phyloP scores from a whole-genome alignment of 2,329 filamentous ascomycete genomes.

The Sclerotinia subarctica region DNA sequence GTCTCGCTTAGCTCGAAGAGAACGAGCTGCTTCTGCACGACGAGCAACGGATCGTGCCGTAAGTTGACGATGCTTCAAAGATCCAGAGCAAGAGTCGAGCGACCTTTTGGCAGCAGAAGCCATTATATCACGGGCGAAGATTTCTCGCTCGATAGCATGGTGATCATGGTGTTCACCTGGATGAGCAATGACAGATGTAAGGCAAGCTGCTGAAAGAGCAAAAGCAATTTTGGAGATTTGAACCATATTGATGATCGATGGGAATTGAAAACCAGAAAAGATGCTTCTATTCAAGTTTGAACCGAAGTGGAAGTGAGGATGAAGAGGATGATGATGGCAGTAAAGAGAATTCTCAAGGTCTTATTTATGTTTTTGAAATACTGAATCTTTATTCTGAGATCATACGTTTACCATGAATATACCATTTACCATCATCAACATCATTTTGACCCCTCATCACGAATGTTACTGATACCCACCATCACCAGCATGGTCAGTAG shows the following conservation, averaged over 20 bases:
- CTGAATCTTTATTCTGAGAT: background rate
- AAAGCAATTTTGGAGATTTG: constrained; percentile 7
- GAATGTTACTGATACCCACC: background rate
- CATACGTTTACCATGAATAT: background rate
- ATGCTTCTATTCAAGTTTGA: background rate
- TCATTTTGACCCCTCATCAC: background rate
- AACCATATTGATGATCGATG: constrained; percentile 7
- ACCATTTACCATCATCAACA: background rate
- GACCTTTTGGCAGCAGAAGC: constrained; percentile 18
- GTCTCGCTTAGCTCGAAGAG: constrained; percentile 19
- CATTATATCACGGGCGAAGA: constrained; percentile 16
- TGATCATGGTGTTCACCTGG: constrained; percentile 18
- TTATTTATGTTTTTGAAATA: constrained; percentile 5
- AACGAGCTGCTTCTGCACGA: constrained; percentile 36
- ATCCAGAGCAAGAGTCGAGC: constrained; percentile 39
- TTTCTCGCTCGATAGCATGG: constrained; percentile 19
- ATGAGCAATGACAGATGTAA: constrained; percentile 14
- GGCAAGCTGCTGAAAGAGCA: constrained; percentile 3
- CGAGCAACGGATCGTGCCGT: constrained; percentile 38
- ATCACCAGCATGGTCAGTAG: background rate
- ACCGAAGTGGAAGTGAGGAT: background rate
- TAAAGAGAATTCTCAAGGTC: background rate
- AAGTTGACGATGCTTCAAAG: constrained; percentile 39
- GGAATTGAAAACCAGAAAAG: background rate
- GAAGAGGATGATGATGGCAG: background rate